Evolutionary conservation across 2,329 filamentous ascomycete species (phyloP).

Genomic region (Fusarium redolens): DNA sequence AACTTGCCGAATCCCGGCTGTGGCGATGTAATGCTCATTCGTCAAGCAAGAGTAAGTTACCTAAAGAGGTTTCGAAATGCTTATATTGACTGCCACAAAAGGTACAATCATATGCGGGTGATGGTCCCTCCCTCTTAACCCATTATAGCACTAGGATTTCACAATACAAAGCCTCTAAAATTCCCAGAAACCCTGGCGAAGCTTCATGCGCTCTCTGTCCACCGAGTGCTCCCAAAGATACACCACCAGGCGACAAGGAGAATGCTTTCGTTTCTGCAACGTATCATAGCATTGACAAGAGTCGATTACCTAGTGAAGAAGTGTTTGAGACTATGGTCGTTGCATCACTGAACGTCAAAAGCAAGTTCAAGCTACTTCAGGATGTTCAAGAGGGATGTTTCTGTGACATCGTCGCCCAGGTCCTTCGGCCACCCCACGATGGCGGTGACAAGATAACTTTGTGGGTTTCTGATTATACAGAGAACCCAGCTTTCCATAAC

Average conservation of each 20-base stretch:
- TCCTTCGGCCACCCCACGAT: conserved; percentile 66
- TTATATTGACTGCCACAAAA: conserved; percentile 41
- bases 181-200: conserved; percentile 50
- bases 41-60: conserved; percentile 62
- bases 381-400: conserved; percentile 69
- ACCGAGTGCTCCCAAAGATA: conserved; percentile 33
- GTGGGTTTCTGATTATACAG: conserved; percentile 86
- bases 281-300: conserved; percentile 58
- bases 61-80: not conserved
- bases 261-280: conserved; percentile 60
- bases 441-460: conserved; percentile 64
- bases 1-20: conserved; percentile 61
- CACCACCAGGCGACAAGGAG: conserved; percentile 44
- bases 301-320: conserved; percentile 54
- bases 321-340: conserved; percentile 56
- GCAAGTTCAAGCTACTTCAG: conserved; percentile 74
- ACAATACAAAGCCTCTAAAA: conserved; percentile 53
- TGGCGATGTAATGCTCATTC: conserved; percentile 58
- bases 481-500: conserved; percentile 72
- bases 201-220: conserved; percentile 49
- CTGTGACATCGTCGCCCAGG: conserved; percentile 77
- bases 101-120: conserved; percentile 54
- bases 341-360: conserved; percentile 56
- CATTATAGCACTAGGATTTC: conserved; percentile 56
- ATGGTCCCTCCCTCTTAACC: conserved; percentile 57